Evolutionary conservation across 2,329 filamentous ascomycete species (phyloP).

Genomic region (Magnaporthiopsis incrustans): DNA sequence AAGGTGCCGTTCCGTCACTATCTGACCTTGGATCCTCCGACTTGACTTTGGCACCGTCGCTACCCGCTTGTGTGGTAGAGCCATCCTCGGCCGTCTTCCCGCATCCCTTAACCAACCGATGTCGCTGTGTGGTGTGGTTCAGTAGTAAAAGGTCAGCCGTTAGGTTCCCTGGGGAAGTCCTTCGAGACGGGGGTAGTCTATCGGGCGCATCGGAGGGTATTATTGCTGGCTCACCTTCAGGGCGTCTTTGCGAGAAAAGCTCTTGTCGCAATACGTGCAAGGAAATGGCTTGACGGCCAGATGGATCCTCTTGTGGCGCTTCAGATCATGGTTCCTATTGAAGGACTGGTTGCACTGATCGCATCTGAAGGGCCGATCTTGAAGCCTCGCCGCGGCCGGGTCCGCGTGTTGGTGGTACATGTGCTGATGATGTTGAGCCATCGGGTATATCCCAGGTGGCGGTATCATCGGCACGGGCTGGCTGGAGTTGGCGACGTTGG

Average conservation of each 20-base stretch:
- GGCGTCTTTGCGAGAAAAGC: constrained; percentile 92
- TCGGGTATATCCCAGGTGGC: background rate
- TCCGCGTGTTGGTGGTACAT: constrained; percentile 26
- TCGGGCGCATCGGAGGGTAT: background rate
- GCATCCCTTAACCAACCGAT: constrained; percentile 58
- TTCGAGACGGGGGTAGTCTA: background rate
- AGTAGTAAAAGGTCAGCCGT: background rate
- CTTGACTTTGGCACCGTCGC: constrained; percentile 1
- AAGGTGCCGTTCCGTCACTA: too few relatives aligned
- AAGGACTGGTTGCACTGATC: constrained; percentile 89
- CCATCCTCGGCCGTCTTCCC: constrained; percentile 21
- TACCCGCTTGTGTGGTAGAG: background rate
- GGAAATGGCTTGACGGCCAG: constrained; percentile 93
- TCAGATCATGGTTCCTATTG: constrained; percentile 92
- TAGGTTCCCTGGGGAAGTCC: too few relatives aligned
- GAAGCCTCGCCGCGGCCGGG: constrained; percentile 35
- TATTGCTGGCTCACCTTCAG: constrained; percentile 66
- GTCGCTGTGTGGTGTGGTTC: constrained; percentile 33
- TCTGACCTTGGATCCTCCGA: too few relatives aligned
- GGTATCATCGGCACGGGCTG: constrained; percentile 10
- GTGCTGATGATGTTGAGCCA: background rate
- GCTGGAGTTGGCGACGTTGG: constrained; percentile 9
- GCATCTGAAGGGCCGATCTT: constrained; percentile 89
- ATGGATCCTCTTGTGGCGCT: constrained; percentile 92
- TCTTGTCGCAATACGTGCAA: constrained; percentile 87